Conservation (phyloP, 2,329 filamentous ascomycete species). For the Paramyrothecium sp. region DNA sequence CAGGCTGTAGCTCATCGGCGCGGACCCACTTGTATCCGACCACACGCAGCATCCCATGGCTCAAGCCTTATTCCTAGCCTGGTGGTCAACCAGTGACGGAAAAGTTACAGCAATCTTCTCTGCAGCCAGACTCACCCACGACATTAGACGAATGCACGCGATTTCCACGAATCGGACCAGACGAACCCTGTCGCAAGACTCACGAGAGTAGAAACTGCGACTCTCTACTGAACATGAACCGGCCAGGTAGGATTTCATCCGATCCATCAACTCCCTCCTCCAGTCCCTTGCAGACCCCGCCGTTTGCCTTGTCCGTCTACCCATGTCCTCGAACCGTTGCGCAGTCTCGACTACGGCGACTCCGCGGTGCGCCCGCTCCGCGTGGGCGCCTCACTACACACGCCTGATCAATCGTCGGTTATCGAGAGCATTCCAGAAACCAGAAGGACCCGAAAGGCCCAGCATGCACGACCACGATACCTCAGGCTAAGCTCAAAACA, state of each 20-base stretch:
- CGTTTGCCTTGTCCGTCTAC: slow-evolving; percentile 16
- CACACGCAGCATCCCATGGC: slow-evolving; percentile 20
- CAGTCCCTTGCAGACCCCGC: slow-evolving; percentile 20
- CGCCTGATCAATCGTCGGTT: too few relatives aligned
- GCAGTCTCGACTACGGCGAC: not conserved
- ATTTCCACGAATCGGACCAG: not conserved
- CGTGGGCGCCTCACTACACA: too few relatives aligned
- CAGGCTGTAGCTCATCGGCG: slow-evolving; percentile 21
- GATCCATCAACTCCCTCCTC: slow-evolving; percentile 17
- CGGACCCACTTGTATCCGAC: slow-evolving; percentile 39
- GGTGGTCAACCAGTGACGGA: slow-evolving; percentile 14
- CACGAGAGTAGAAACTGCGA: slow-evolving; percentile 22
- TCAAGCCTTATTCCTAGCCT: slow-evolving; percentile 20
- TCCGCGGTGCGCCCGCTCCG: too few relatives aligned
- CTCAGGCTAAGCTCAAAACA: too few relatives aligned
- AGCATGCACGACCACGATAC: too few relatives aligned
- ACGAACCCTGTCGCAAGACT: slow-evolving; percentile 7
- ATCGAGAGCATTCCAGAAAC: too few relatives aligned
- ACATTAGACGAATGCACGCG: not conserved
- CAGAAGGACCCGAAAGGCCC: too few relatives aligned
- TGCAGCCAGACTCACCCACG: slow-evolving; percentile 5
- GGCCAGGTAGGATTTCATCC: slow-evolving; percentile 52
- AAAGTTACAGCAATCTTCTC: slow-evolving; percentile 17
- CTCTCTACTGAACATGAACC: slow-evolving; percentile 47
- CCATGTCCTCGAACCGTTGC: slow-evolving; percentile 10